These are phyloP conservation scores for Picea glauca DNA, from an alignment of 75 land plant species.

Conservation along the genomic window DNA sequence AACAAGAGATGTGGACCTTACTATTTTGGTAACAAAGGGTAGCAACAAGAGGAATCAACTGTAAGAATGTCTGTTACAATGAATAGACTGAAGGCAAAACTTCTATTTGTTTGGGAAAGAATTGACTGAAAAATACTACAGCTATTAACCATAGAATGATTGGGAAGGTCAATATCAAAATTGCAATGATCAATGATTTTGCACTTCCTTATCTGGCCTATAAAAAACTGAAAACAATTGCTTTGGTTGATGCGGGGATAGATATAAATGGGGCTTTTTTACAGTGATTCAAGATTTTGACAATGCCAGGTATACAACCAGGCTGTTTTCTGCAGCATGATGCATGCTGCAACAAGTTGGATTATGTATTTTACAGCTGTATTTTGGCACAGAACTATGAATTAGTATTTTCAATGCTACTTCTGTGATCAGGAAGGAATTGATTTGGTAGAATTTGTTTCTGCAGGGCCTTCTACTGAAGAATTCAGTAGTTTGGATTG, in stretches of 20 bases:
- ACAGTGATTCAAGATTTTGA: neutral
- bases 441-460: neutral
- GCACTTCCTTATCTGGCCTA: neutral
- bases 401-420: neutral
- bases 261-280: no score
- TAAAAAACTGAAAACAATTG: neutral
- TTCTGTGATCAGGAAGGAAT: neutral
- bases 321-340: neutral
- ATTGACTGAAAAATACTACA: neutral
- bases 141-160: neutral
- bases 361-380: neutral
- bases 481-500: neutral
- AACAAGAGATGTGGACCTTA: neutral
- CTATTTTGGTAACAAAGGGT: neutral
- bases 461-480: conserved; percentile 1
- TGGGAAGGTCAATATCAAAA: neutral
- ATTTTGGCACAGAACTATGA: neutral
- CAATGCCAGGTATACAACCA: neutral
- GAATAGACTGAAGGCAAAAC: neutral
- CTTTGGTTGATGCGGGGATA: neutral
- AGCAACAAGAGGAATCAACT: neutral
- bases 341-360: neutral
- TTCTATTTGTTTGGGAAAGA: neutral
- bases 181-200: neutral
- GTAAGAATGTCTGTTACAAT: neutral